Base-by-base conservation (phyloP, 1,139 yeast species). In the Hanseniaspora uvarum region DNA sequence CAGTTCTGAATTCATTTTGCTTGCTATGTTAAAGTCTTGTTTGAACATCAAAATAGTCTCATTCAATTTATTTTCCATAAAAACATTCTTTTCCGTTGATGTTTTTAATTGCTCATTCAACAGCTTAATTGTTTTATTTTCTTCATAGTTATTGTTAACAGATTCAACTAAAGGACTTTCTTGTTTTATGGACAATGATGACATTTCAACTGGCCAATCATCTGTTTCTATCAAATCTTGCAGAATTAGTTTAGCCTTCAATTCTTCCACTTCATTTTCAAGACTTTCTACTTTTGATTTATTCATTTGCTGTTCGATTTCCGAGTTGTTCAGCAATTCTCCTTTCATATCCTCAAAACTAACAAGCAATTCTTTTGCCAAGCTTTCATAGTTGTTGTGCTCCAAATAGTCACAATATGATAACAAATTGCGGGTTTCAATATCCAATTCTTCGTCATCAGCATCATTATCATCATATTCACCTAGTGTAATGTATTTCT, bases 241-340 rank as follows among this genome's bases (percentile, higher is more conserved):
- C 10, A 66, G 57, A 39, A 69, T 69, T 37, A 73, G 62, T 45
- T 68, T 63, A 34, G 62, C 68, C 52, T 71, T 72, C 41, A 72
- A 63, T 56, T 69, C 61, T 39, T 70, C 64, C 49, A 70, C 67
- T 30, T 73, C 63, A 26, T 70, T 59, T 56, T 71, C 69, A 52
- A 70, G 65, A 28, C 62, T 41, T 21, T 44, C 18, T 1, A 28
- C 16, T 16, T 30, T 44, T 10, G 36, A 18, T 10, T 36, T n/a
- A 6, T 34, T 21, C 5, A 41, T 1, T 4, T 40, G 28, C 10
- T 16, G 11, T 4, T 11, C n/a, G 3, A 16, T 8, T n/a, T 47
- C 18, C 3, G 53, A 41, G 12, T 37, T 16, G 24, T 46, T 45
- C 16, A 53, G 14, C 8, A 38, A 24, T 19, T 52, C 37, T 28